Conservation (phyloP, 495 filamentous ascomycete genomes). For the Lasiosphaeris hirsuta region DNA sequence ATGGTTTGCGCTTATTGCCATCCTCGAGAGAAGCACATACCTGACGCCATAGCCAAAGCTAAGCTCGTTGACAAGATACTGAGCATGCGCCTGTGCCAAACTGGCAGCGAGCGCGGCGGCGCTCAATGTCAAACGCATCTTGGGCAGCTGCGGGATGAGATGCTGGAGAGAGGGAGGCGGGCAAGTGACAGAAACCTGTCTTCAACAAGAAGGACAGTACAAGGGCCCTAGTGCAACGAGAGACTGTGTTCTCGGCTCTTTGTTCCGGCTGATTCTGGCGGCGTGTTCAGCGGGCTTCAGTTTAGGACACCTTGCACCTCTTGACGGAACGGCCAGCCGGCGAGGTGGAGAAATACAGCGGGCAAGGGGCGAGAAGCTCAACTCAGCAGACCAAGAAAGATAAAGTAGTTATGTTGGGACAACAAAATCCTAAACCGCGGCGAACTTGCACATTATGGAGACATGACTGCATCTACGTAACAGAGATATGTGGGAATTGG, state of each 20-base stretch:
- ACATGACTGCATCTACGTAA: too few relatives aligned
- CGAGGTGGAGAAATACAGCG: conserved; percentile 11
- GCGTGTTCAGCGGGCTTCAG: background rate
- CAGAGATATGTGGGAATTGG: too few relatives aligned
- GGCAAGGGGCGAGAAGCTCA: background rate
- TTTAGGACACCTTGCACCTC: conserved; percentile 27
- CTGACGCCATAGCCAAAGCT: conserved; percentile 74
- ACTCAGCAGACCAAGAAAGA: background rate
- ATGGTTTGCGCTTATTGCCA: background rate
- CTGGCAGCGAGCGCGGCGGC: conserved; percentile 50
- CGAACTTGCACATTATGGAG: too few relatives aligned
- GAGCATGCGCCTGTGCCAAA: conserved; percentile 56
- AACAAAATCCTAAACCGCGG: too few relatives aligned
- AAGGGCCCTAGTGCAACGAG: background rate
- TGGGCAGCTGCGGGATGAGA: conserved; percentile 5
- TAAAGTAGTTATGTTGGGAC: too few relatives aligned
- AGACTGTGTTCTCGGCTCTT: conserved; percentile 6
- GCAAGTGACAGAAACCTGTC: conserved; percentile 5
- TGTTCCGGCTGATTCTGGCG: conserved; percentile 10
- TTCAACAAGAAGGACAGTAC: background rate
- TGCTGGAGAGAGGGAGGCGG: background rate
- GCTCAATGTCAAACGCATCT: conserved; percentile 43
- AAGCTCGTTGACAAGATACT: conserved; percentile 56
- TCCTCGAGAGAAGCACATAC: conserved; percentile 34
- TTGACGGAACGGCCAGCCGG: background rate